Evolutionary conservation across 495 filamentous ascomycete species (phyloP).

Genomic region (Umbilicaria muhlenbergii): DNA sequence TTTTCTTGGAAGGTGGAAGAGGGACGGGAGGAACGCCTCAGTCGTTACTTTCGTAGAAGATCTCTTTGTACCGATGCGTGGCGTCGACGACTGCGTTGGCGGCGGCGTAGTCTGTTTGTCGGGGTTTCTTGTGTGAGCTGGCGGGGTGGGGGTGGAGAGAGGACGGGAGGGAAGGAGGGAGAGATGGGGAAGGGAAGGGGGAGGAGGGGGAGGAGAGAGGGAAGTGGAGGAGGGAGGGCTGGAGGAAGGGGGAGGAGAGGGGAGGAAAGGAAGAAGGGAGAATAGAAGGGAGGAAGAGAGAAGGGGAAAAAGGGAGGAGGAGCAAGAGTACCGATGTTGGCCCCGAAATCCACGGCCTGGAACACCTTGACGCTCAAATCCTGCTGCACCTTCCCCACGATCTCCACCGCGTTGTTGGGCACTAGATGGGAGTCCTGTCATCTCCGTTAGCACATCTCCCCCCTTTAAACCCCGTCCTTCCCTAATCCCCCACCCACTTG

Average conservation of each 20-base stretch:
- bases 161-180: not conserved
- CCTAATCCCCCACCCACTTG: not conserved
- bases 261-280: no score
- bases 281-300: no score
- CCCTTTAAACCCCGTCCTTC: not conserved
- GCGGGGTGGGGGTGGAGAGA: not conserved
- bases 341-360: constrained; percentile 65
- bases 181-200: not conserved
- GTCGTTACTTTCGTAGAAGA: constrained; percentile 49
- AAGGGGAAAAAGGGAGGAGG: no score
- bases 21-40: constrained; percentile 1
- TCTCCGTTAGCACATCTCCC: not conserved
- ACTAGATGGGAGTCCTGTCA: constrained; percentile 59
- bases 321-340: constrained; percentile 36
- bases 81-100: constrained; percentile 73
- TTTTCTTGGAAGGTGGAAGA: no score
- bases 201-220: not conserved
- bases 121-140: no score
- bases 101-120: constrained; percentile 52
- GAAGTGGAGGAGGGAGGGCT: no score
- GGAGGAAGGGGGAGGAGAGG: no score
- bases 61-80: constrained; percentile 68
- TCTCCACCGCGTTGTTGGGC: constrained; percentile 65
- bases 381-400: constrained; percentile 80
- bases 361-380: constrained; percentile 66